Base-by-base conservation (phyloP, 306 rosid genomes). In the Myrica gale region DNA sequence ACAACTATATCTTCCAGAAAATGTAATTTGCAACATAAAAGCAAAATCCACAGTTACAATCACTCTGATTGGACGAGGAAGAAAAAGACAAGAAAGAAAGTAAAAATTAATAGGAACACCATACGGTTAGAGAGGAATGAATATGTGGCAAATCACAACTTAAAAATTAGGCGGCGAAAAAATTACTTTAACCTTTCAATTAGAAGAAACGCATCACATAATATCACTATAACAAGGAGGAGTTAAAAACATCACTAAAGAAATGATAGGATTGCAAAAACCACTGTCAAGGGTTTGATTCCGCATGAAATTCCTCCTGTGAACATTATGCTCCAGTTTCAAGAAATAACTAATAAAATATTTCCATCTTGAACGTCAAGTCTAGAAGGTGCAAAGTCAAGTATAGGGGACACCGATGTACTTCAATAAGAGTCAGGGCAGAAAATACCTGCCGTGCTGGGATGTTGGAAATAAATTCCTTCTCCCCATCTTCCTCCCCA, bases 401-500 rank as follows among this genome's bases (percentile, higher is more conserved):
- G 23, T 46, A 50, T 71, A 50, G 55, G 41, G 71, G 12, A 47
- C 65, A 21, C 69, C 56, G 68, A 82, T 48, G 43, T 21, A 66
- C 76, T 54, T 76, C 85, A 58, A 17, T 69, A 74, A 65, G 68
- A 26, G 58, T 53, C 46, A 74, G 45, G 57, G 73, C 63, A 56
- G 57, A 75, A 78, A 50, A 68, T 84, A 95, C 99, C 96, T 88
- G 92, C 37, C 92, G 89, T 48, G 93, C 87, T 72, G 93, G 96
- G 83, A 89, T 82, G 51, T 84, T 67, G 81, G 92, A 86, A 81
- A 96, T 89, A 80, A 95, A 92, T 68, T 92, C 91, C 86, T 95
- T 89, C 80, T 90, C 92, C 73, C 89, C 90, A 68, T 88, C 96
- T 82, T 90, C 95, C 79, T 90, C 99, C 69, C 90, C 93, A 39